Percentiles rank a stretch among this genome's conserved stretches.
phyloP scores from a whole-genome alignment of 2,329 filamentous ascomycete genomes.

The Endothia cerciana region DNA sequence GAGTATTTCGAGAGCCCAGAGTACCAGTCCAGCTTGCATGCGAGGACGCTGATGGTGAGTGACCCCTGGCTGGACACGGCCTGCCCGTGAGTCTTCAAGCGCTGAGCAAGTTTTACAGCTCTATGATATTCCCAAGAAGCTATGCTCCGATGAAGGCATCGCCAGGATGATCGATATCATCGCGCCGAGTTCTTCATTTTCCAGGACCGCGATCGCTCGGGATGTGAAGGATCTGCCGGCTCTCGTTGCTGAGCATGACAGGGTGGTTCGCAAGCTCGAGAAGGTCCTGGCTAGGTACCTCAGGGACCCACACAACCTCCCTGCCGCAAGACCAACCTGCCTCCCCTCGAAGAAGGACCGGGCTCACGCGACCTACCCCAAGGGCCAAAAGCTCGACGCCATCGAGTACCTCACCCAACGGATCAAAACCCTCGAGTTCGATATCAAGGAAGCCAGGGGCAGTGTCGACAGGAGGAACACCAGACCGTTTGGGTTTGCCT shows the following conservation, averaged over 20 bases:
- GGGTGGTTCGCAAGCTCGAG: conserved; percentile 81
- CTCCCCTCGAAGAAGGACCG: conserved; percentile 80
- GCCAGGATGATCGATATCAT: conserved; percentile 80
- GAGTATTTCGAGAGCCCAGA: conserved; percentile 84
- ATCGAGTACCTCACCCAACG: conserved; percentile 90
- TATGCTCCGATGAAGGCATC: conserved; percentile 83
- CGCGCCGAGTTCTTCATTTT: conserved; percentile 76
- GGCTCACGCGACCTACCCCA: conserved; percentile 64
- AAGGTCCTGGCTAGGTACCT: conserved; percentile 85
- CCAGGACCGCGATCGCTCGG: conserved; percentile 80
- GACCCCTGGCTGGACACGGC: background rate
- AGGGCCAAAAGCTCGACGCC: conserved; percentile 81
- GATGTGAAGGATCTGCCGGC: conserved; percentile 90
- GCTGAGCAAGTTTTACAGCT: conserved; percentile 55
- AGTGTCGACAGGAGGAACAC: conserved; percentile 86
- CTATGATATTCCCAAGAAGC: conserved; percentile 80
- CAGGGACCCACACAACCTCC: conserved; percentile 81
- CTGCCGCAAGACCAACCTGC: conserved; percentile 76
- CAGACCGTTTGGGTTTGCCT: conserved; percentile 92
- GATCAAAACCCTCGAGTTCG: conserved; percentile 78
- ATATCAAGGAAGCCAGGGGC: conserved; percentile 82
- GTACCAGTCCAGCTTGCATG: conserved; percentile 85
- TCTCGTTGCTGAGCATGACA: conserved; percentile 81
- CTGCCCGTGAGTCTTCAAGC: background rate
- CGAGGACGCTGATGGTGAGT: conserved; percentile 68